Evolutionary conservation across 2,329 filamentous ascomycete genomes (phyloP).

Genomic region (Macrophomina phaseolina): DNA sequence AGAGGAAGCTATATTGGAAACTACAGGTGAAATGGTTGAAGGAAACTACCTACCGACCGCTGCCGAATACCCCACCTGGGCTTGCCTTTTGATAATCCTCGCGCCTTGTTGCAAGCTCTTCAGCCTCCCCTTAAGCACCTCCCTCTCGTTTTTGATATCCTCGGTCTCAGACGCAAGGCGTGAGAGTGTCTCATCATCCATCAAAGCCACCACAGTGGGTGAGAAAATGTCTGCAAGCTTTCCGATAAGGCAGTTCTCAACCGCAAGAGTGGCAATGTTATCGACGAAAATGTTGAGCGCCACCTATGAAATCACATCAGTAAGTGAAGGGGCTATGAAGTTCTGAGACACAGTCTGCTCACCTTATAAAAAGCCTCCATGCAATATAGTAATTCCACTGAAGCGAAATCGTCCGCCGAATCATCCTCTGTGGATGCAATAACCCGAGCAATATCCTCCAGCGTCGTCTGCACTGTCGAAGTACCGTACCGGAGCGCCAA

Average conservation of each 20-base stretch:
- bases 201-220: conserved; percentile 42
- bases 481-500: neutral
- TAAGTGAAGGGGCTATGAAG: too few relatives aligned
- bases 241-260: conserved; percentile 50
- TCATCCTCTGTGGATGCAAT: neutral
- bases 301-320: conserved; percentile 40
- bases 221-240: conserved; percentile 48
- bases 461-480: neutral
- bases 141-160: neutral
- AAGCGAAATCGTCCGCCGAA: neutral
- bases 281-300: conserved; percentile 54
- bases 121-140: neutral
- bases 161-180: conserved; percentile 36
- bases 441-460: neutral
- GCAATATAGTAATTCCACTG: conserved; percentile 42
- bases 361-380: conserved; percentile 57
- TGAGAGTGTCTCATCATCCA: conserved; percentile 35
- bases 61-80: neutral
- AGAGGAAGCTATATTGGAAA: neutral
- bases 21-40: neutral
- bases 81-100: conserved; percentile 1
- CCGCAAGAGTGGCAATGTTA: conserved; percentile 50
- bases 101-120: neutral
- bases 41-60: conserved; percentile 13
- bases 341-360: neutral